Conservation (phyloP, 139 green algal genomes). For the Chlorella ohadii region DNA sequence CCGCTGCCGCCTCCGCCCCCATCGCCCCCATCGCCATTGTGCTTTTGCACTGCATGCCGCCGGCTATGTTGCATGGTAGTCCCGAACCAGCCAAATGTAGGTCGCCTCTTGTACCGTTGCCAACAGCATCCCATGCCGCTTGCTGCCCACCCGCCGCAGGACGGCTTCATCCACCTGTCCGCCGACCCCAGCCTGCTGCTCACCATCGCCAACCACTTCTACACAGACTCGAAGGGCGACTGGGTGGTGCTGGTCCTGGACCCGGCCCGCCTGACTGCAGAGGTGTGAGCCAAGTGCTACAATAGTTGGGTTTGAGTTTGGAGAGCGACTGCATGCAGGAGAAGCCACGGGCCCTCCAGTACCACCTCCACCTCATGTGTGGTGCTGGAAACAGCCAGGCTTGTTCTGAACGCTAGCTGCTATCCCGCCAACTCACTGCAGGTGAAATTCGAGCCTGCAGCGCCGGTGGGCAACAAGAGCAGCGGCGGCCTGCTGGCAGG, state of each 20-base stretch:
- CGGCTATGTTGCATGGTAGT: too few species aligned
- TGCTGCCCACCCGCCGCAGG: conserved; percentile 46
- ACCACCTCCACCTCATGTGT: too few species aligned
- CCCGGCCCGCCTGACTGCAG: conserved; percentile 33
- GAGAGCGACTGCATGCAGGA: too few species aligned
- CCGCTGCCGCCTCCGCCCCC: not conserved
- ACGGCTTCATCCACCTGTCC: conserved; percentile 83
- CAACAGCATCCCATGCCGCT: too few species aligned
- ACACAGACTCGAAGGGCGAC: conserved; percentile 40
- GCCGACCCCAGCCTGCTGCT: conserved; percentile 66
- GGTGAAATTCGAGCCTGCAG: conserved; percentile 74
- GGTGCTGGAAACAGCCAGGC: too few species aligned
- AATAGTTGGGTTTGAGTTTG: too few species aligned
- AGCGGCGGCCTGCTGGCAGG: not conserved
- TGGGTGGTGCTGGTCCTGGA: conserved; percentile 63
- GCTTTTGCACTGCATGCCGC: not conserved
- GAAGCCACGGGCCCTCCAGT: too few species aligned
- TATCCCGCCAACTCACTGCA: too few species aligned
- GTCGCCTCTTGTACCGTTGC: too few species aligned
- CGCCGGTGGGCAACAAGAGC: conserved; percentile 61
- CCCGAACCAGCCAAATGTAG: too few species aligned
- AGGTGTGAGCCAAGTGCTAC: conserved; percentile 51
- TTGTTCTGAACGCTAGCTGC: too few species aligned
- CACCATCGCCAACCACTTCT: conserved; percentile 77
- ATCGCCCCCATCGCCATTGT: not conserved